phyloP scores from a whole-genome alignment of 768 basidiomycete species.

The Sutorius australiensis region DNA sequence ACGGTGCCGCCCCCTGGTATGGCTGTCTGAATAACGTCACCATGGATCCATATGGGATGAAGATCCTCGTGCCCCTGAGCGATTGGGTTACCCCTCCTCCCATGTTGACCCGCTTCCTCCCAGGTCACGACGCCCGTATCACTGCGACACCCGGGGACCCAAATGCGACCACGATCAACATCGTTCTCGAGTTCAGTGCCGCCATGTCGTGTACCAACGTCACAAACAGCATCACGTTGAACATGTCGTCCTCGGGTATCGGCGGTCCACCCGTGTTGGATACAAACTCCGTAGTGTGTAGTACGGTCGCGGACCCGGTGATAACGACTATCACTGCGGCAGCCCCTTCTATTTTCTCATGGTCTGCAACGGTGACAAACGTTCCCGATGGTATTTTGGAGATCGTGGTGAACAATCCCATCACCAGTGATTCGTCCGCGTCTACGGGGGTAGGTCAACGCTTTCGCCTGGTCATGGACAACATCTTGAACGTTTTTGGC shows the following conservation, averaged over 20 bases:
- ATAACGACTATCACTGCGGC: conserved; percentile 50
- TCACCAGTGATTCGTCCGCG: conserved; percentile 37
- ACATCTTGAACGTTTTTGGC: conserved; percentile 8
- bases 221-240: conserved; percentile 58
- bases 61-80: conserved; percentile 64
- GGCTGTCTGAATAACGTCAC: conserved; percentile 70
- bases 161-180: conserved; percentile 54
- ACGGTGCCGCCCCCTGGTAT: conserved; percentile 57
- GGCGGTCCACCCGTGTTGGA: conserved; percentile 54
- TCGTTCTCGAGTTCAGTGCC: conserved; percentile 76
- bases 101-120: conserved; percentile 71
- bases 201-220: conserved; percentile 72
- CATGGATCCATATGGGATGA: conserved; percentile 76
- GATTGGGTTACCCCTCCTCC: conserved; percentile 74
- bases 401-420: conserved; percentile 60
- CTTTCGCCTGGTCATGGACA: neutral
- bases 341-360: conserved; percentile 60
- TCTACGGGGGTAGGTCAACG: conserved; percentile 52
- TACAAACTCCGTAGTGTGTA: conserved; percentile 43
- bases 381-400: conserved; percentile 82
- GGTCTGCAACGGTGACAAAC: conserved; percentile 69
- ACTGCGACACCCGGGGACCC: conserved; percentile 36
- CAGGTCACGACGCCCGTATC: conserved; percentile 84
- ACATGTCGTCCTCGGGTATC: conserved; percentile 65
- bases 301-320: conserved; percentile 44